These are phyloP conservation scores for Colletotrichum ledebouriae DNA, from an alignment of 2,329 filamentous ascomycete genomes.

Conservation along the genomic window DNA sequence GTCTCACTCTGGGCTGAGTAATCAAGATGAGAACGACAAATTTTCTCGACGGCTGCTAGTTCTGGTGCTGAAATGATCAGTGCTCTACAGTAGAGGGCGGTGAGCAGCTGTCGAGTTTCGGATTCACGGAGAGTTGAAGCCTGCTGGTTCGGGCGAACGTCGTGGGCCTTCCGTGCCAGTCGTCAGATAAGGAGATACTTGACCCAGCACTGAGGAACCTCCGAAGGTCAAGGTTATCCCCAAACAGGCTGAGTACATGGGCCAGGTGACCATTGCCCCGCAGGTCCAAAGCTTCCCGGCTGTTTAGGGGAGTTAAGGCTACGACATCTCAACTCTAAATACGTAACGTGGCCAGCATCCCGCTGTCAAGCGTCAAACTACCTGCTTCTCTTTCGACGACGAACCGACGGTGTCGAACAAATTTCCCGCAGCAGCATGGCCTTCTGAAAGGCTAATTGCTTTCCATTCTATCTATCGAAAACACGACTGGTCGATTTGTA, in stretches of 20 bases:
- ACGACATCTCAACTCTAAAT: constrained; percentile 39
- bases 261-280: constrained; percentile 36
- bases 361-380: constrained; percentile 20
- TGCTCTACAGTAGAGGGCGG: constrained; percentile 32
- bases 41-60: constrained; percentile 26
- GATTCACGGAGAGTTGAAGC: constrained; percentile 34
- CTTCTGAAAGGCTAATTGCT: constrained; percentile 27
- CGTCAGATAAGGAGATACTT: constrained; percentile 30
- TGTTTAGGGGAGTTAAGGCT: constrained; percentile 33
- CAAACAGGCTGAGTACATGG: constrained; percentile 29
- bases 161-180: constrained; percentile 5
- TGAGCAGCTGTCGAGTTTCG: constrained; percentile 40
- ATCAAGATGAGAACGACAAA: constrained; percentile 22
- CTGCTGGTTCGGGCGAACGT: constrained; percentile 32
- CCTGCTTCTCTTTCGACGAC: constrained; percentile 11
- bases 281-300: constrained; percentile 37
- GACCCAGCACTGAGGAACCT: background rate
- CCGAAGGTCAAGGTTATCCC: background rate
- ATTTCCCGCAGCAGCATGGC: constrained; percentile 34
- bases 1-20: constrained; percentile 7
- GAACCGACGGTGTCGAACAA: constrained; percentile 36
- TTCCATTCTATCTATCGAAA: constrained; percentile 13
- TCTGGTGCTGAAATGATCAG: constrained; percentile 27
- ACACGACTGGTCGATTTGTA: constrained; percentile 21
- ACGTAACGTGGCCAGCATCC: constrained; percentile 40